Percentiles rank a stretch among this genome's conserved stretches.
Evolutionary conservation across 2,329 filamentous ascomycete genomes (phyloP).

Genomic region (Pseudogymnoascus sp.): DNA sequence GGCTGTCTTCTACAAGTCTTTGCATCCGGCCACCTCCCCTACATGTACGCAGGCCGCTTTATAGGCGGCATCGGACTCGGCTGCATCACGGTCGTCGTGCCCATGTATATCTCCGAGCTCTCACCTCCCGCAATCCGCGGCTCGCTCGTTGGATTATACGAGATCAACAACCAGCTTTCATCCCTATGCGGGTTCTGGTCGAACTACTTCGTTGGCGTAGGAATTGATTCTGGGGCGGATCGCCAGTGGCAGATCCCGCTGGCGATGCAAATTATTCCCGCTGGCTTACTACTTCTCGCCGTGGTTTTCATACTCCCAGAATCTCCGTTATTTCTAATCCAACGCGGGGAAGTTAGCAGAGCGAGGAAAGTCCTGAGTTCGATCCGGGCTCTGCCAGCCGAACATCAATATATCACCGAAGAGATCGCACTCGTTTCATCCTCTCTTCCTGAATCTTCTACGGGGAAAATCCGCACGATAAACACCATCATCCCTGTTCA

Average conservation of each 20-base stretch:
- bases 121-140: constrained; percentile 23
- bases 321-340: constrained; percentile 60
- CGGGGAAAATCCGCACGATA: neutral
- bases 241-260: constrained; percentile 31
- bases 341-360: neutral
- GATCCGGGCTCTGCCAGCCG: neutral
- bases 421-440: constrained; percentile 4
- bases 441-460: neutral
- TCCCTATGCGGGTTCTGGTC: constrained; percentile 22
- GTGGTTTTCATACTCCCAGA: constrained; percentile 58
- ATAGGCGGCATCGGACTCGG: constrained; percentile 24
- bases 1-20: neutral
- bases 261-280: constrained; percentile 30
- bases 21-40: constrained; percentile 13
- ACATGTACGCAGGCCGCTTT: constrained; percentile 25
- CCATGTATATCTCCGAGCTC: constrained; percentile 26
- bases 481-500: neutral
- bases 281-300: constrained; percentile 23
- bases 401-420: constrained; percentile 6
- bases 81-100: constrained; percentile 21
- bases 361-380: constrained; percentile 6
- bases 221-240: constrained; percentile 12
- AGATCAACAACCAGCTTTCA: constrained; percentile 25
- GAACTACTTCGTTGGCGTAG: constrained; percentile 21
- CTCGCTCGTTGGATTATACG: constrained; percentile 23